Evolutionary conservation across 495 filamentous ascomycete species (phyloP).

Genomic region (Lasiosphaeria miniovina): DNA sequence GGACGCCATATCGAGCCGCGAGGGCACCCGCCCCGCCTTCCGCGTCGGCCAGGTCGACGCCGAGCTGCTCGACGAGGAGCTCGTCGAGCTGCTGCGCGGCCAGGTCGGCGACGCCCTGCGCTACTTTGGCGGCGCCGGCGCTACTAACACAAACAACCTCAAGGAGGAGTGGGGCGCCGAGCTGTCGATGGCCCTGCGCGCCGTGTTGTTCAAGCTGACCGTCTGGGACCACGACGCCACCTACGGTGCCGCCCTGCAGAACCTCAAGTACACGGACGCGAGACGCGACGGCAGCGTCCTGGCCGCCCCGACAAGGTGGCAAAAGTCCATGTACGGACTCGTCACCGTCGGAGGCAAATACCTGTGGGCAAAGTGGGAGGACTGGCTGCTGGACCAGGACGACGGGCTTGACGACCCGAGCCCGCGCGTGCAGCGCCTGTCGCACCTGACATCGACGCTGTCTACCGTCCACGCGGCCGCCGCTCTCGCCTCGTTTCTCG

Average conservation of each 20-base stretch:
- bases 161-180: slow-evolving; percentile 83
- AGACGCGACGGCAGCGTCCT: slow-evolving; percentile 60
- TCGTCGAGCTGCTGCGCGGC: slow-evolving; percentile 76
- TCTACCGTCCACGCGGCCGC: slow-evolving; percentile 74
- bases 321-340: slow-evolving; percentile 81
- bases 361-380: slow-evolving; percentile 85
- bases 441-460: slow-evolving; percentile 62
- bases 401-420: slow-evolving; percentile 61
- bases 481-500: slow-evolving; percentile 78
- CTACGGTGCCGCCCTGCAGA: slow-evolving; percentile 91
- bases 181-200: slow-evolving; percentile 72
- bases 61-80: slow-evolving; percentile 90
- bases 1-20: slow-evolving; percentile 68
- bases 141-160: slow-evolving; percentile 22
- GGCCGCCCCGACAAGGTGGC: slow-evolving; percentile 62
- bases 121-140: slow-evolving; percentile 65
- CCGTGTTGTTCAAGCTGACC: slow-evolving; percentile 85
- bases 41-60: slow-evolving; percentile 96
- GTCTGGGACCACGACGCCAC: slow-evolving; percentile 96
- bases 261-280: slow-evolving; percentile 84
- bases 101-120: slow-evolving; percentile 89
- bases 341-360: slow-evolving; percentile 87
- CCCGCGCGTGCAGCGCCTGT: slow-evolving; percentile 54
- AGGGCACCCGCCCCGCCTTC: slow-evolving; percentile 80
- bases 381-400: slow-evolving; percentile 73